phyloP scores from a whole-genome alignment of 1,284 basidiomycete species.

The Leccinum angustisporum region DNA sequence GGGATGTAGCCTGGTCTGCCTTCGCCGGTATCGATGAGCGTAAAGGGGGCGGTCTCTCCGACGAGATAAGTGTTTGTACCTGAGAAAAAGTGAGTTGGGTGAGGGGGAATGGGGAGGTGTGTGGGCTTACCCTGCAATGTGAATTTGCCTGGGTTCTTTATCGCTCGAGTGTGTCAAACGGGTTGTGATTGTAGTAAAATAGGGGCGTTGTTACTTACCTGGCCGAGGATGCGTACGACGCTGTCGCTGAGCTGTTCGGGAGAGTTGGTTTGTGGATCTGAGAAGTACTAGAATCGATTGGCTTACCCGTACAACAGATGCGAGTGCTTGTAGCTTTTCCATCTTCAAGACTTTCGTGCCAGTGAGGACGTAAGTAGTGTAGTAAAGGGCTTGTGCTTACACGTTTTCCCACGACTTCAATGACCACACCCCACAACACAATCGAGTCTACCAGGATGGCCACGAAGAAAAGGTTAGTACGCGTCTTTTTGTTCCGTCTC shows the following conservation, averaged over 20 bases:
- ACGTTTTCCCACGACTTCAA: conserved; percentile 14
- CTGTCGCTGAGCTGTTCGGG: conserved; percentile 55
- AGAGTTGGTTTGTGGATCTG: not conserved
- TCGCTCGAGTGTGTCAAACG: conserved; percentile 1
- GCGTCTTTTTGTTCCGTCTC: not conserved
- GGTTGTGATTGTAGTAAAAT: too few relatives aligned
- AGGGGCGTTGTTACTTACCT: conserved; percentile 45
- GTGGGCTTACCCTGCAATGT: conserved; percentile 80
- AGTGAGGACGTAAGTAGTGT: not conserved
- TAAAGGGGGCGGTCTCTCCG: conserved; percentile 65
- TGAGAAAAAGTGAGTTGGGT: conserved; percentile 20
- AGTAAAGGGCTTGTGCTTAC: too few relatives aligned
- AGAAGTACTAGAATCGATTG: not conserved
- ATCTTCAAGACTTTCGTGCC: conserved; percentile 24
- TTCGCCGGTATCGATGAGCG: conserved; percentile 90
- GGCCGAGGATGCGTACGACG: conserved; percentile 68
- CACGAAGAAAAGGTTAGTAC: conserved; percentile 27
- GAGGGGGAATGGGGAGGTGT: not conserved
- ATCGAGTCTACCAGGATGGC: conserved; percentile 13
- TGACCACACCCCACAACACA: not conserved
- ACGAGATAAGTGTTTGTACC: conserved; percentile 95
- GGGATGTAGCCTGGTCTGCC: conserved; percentile 71
- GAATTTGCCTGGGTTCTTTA: conserved; percentile 88
- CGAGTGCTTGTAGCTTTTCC: conserved; percentile 49
- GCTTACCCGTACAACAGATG: conserved; percentile 53